A percentile compares a stretch with the other conserved stretches of the same genome.
These are phyloP conservation scores for Lachancea sp. DNA, from an alignment of 805 yeast genomes.

Conservation along the genomic window DNA sequence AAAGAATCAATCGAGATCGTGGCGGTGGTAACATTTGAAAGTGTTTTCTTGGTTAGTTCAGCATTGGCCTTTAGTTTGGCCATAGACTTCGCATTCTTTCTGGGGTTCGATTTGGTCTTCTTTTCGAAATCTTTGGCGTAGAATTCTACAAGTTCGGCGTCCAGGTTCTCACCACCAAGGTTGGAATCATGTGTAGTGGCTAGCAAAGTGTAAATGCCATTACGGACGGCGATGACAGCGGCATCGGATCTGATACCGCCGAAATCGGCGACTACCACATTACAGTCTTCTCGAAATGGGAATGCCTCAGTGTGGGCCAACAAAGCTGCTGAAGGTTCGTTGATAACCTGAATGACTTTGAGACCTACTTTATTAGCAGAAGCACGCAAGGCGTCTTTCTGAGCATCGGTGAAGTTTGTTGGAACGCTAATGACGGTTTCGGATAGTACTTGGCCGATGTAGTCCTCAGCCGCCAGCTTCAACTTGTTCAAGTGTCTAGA, in stretches of 20 bases:
- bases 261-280: conserved; percentile 81
- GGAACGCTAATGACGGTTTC: conserved; percentile 89
- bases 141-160: conserved; percentile 68
- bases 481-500: conserved; percentile 79
- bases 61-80: conserved; percentile 86
- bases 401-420: conserved; percentile 72
- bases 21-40: conserved; percentile 81
- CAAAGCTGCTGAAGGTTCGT: conserved; percentile 89
- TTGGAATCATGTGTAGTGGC: conserved; percentile 77
- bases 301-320: conserved; percentile 67
- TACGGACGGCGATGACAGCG: conserved; percentile 87
- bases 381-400: conserved; percentile 54
- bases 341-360: conserved; percentile 76
- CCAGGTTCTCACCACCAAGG: conserved; percentile 86
- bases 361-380: conserved; percentile 69
- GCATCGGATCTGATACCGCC: conserved; percentile 96
- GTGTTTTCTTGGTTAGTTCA: conserved; percentile 79
- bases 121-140: conserved; percentile 93
- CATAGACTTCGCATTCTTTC: conserved; percentile 70
- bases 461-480: conserved; percentile 86
- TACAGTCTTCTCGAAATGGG: conserved; percentile 27
- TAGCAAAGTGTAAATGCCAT: conserved; percentile 85
- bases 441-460: conserved; percentile 71
- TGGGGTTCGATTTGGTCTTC: conserved; percentile 76
- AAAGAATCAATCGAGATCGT: conserved; percentile 91